Conservation (phyloP, 139 green algal genomes). For the Dunaliella sp. region DNA sequence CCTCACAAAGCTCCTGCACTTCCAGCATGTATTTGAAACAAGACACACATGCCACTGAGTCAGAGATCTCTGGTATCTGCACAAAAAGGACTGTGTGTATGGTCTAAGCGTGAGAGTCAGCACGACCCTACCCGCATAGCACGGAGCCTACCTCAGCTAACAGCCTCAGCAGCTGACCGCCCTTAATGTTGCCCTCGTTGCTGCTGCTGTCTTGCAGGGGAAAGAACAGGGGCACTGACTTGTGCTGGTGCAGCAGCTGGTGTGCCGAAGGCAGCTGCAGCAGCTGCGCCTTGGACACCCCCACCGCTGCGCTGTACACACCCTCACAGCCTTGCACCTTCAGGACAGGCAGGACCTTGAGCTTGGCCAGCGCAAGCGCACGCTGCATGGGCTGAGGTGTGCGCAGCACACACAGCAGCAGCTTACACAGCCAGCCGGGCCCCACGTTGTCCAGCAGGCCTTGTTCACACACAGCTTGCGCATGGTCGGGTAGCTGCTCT, state of each 20-base stretch:
- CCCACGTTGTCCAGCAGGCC: background rate
- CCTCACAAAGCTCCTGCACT: too few species aligned
- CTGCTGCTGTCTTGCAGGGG: too few species aligned
- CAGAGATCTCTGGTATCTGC: too few species aligned
- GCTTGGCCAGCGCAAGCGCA: background rate
- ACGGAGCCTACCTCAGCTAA: too few species aligned
- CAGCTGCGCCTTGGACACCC: background rate
- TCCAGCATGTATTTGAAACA: too few species aligned
- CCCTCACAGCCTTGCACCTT: background rate
- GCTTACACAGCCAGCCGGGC: background rate
- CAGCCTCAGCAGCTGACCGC: too few species aligned
- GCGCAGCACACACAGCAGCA: background rate
- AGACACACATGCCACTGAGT: too few species aligned
- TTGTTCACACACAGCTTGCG: background rate
- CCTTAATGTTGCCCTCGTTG: too few species aligned
- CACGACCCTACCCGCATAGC: too few species aligned
- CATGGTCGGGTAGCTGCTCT: background rate
- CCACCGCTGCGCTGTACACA: background rate
- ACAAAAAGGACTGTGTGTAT: too few species aligned
- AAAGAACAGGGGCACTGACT: background rate
- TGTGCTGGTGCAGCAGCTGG: background rate
- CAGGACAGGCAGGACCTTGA: background rate
- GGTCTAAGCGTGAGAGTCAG: too few species aligned
- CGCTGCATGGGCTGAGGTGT: background rate
- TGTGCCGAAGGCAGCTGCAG: background rate